Conservation (phyloP, 345 rosid genomes). For the Stellera chamaejasme region DNA sequence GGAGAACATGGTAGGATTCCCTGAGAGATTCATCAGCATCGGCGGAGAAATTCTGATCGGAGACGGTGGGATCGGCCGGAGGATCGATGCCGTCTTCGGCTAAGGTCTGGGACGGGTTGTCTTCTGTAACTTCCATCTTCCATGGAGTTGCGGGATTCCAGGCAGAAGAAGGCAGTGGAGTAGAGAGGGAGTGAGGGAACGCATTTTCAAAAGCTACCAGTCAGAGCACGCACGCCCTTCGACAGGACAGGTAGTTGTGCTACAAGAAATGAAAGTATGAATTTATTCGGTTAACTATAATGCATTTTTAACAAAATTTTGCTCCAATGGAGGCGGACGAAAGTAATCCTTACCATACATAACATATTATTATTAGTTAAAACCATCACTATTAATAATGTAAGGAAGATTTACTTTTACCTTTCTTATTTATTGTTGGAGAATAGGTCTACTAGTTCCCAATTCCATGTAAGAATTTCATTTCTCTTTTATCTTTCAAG, state of each 20-base stretch:
- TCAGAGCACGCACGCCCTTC: slow-evolving; percentile 16
- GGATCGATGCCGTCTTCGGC: slow-evolving; percentile 17
- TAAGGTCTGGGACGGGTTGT: slow-evolving; percentile 12
- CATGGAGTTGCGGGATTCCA: slow-evolving; percentile 15
- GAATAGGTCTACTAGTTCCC: no score
- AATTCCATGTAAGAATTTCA: no score
- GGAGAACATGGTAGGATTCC: slow-evolving; percentile 21
- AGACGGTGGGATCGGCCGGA: slow-evolving; percentile 2
- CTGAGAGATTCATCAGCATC: slow-evolving; percentile 37
- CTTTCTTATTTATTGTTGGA: no score
- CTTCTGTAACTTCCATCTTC: slow-evolving; percentile 36
- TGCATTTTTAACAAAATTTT: no score
- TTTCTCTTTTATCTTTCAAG: no score
- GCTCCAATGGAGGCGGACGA: no score
- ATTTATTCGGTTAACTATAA: no score
- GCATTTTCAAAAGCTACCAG: slow-evolving; percentile 23
- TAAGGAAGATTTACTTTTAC: no score
- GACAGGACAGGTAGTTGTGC: not conserved
- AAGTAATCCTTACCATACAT: no score
- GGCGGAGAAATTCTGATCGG: slow-evolving; percentile 20
- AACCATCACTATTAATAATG: no score
- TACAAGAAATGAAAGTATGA: no score
- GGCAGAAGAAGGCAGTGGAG: not conserved
- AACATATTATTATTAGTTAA: no score
- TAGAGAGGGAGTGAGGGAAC: not conserved